Evolutionary conservation across 2,329 filamentous ascomycete species (phyloP).

Genomic region (Colletotrichum magnum): DNA sequence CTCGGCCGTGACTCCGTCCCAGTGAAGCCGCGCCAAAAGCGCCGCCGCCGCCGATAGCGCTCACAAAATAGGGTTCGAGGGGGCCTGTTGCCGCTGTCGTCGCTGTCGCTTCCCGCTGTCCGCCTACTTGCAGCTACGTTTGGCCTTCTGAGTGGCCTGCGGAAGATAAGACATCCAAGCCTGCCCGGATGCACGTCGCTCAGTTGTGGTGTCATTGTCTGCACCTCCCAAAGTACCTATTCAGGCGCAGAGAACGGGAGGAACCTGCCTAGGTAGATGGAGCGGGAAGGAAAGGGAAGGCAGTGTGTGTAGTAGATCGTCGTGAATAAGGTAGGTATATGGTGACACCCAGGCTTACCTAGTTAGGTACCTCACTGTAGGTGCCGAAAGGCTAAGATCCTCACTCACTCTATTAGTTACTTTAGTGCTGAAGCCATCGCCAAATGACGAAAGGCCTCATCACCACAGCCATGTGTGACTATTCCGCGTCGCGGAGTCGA

Average conservation of each 20-base stretch:
- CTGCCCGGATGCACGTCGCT: neutral
- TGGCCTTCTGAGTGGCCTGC: neutral
- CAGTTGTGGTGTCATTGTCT: neutral
- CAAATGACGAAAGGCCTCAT: constrained; percentile 12
- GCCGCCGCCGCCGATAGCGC: neutral
- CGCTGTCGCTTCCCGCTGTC: neutral
- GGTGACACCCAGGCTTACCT: too few species aligned
- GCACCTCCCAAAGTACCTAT: neutral
- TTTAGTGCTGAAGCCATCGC: constrained; percentile 18
- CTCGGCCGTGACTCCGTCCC: constrained; percentile 8
- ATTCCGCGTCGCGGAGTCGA: constrained; percentile 4
- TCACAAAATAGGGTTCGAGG: neutral
- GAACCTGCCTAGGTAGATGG: neutral
- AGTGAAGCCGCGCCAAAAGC: constrained; percentile 1
- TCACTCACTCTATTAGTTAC: too few species aligned
- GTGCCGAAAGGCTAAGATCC: too few species aligned
- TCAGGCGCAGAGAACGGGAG: neutral
- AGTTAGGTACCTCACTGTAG: too few species aligned
- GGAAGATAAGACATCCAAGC: constrained; percentile 3
- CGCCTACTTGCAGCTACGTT: neutral
- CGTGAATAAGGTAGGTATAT: too few species aligned
- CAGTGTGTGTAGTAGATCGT: too few species aligned
- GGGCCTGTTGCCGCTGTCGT: neutral
- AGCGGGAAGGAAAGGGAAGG: too few species aligned
- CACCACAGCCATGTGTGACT: neutral